These are phyloP conservation scores for Polytrichum commune DNA, from an alignment of 225 moss, liverwort and hornwort genomes.

Conservation along the genomic window DNA sequence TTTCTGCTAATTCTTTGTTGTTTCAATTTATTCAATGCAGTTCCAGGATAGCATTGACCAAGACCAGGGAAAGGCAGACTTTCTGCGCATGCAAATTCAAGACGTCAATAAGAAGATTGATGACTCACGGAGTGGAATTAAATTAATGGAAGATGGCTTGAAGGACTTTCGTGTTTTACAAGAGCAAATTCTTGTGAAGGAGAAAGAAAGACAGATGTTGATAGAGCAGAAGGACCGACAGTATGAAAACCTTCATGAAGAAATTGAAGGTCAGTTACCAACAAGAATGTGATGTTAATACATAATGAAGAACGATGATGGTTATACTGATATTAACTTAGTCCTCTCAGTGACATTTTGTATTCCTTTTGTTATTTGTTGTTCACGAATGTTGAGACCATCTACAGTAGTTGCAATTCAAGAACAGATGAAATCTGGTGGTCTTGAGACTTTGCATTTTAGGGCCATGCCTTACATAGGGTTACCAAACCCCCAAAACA, in stretches of 20 bases:
- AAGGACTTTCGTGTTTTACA: constrained; percentile 42
- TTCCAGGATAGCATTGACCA: constrained; percentile 83
- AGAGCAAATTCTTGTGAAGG: constrained; percentile 47
- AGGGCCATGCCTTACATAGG: no score
- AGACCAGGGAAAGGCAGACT: constrained; percentile 76
- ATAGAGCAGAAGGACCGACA: constrained; percentile 74
- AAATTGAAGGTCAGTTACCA: constrained; percentile 48
- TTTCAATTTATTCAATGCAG: constrained; percentile 34
- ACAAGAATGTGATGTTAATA: not conserved
- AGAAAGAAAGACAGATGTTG: constrained; percentile 68
- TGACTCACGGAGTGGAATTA: constrained; percentile 45
- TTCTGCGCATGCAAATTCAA: constrained; percentile 65
- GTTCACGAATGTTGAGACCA: no score
- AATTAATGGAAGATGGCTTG: constrained; percentile 49
- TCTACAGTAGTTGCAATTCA: no score
- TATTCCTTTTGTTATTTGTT: no score
- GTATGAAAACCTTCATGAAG: constrained; percentile 65
- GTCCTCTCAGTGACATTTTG: no score
- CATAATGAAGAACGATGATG: no score
- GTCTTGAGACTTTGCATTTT: no score
- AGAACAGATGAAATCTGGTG: no score
- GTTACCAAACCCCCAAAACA: no score
- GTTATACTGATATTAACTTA: no score
- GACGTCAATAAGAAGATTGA: constrained; percentile 66
- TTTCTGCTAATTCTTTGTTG: no score